Conservation (phyloP, 345 rosid genomes). For the Corchorus olitorius region DNA sequence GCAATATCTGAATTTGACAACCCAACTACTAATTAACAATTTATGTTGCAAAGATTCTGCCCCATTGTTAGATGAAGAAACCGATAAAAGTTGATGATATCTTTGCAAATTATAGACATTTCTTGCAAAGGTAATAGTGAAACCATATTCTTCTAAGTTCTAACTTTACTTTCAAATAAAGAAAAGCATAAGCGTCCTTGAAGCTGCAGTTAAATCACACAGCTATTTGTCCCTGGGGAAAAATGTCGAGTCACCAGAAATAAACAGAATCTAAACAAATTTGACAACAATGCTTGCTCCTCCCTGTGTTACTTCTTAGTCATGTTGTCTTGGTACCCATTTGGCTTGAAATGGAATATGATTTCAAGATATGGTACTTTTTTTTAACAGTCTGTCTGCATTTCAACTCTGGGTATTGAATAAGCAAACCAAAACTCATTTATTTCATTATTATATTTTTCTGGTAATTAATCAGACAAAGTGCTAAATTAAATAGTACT, state of each 20-base stretch:
- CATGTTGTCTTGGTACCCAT: too few relatives aligned
- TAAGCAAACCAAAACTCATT: too few relatives aligned
- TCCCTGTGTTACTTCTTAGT: neutral
- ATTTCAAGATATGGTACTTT: too few relatives aligned
- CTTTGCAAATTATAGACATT: neutral
- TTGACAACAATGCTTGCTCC: neutral
- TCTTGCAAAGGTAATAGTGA: neutral
- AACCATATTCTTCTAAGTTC: neutral
- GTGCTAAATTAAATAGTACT: too few relatives aligned
- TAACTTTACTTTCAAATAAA: slow-evolving; percentile 8
- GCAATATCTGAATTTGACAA: slow-evolving; percentile 15
- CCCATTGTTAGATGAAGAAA: slow-evolving; percentile 11
- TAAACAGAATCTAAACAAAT: neutral
- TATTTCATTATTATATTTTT: too few relatives aligned
- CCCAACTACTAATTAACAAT: slow-evolving; percentile 18
- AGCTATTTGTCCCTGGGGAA: neutral
- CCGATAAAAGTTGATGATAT: neutral
- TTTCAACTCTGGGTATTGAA: too few relatives aligned
- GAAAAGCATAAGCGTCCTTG: neutral
- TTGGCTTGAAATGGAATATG: too few relatives aligned
- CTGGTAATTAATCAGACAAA: too few relatives aligned
- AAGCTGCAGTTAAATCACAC: neutral
- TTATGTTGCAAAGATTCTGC: slow-evolving; percentile 3
- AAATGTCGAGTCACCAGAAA: neutral
- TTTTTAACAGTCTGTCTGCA: too few relatives aligned